Percentiles rank a stretch among this genome's conserved stretches.
Evolutionary conservation across 441 rosid species (phyloP).

Genomic region (Viola pubescens): DNA sequence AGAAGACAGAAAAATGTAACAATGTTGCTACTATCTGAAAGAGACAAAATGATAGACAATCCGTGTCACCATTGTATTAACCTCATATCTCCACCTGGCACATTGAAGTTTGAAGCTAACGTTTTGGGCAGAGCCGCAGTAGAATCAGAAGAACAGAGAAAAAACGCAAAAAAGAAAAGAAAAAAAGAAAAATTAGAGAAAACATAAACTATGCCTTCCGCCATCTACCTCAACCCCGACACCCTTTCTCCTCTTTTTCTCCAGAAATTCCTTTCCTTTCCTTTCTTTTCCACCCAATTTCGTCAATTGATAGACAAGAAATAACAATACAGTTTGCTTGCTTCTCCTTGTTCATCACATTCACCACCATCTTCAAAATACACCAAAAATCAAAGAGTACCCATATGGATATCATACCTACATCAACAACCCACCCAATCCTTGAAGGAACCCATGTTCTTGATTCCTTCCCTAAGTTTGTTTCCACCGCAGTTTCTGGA

Average conservation of each 20-base stretch:
- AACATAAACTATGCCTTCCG: neutral
- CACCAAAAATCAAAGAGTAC: no score
- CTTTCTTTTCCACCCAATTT: neutral
- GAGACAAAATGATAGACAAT: no score
- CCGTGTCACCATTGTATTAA: no score
- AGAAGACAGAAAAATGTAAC: no score
- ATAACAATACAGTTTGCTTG: neutral
- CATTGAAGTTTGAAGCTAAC: no score
- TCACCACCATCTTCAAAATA: no score
- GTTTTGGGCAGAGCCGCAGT: no score
- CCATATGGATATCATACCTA: slow-evolving; percentile 24
- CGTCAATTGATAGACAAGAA: neutral
- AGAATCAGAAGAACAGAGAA: neutral
- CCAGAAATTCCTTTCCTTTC: neutral
- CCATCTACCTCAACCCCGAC: neutral
- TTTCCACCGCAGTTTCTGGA: slow-evolving; percentile 49
- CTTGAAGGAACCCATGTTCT: slow-evolving; percentile 27
- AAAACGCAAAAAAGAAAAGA: neutral
- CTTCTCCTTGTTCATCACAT: neutral
- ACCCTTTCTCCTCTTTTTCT: neutral
- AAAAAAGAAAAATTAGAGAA: neutral
- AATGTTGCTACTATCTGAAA: no score
- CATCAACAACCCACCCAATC: neutral
- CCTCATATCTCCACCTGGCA: no score
- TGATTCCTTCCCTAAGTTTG: slow-evolving; percentile 36